These are phyloP conservation scores for Mitragyna speciosa DNA, from an alignment of 257 asterid species.

Conservation along the genomic window DNA sequence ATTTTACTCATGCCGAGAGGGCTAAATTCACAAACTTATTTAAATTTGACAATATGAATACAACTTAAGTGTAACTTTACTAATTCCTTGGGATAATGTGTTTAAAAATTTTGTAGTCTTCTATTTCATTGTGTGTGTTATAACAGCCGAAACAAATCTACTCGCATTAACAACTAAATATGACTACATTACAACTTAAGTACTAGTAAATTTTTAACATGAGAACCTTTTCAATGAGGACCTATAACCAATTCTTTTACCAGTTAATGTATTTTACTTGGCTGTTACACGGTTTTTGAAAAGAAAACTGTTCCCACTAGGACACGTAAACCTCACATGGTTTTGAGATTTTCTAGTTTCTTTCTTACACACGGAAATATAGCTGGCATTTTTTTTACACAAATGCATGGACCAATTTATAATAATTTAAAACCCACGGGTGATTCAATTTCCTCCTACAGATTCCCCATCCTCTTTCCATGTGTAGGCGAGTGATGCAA, in stretches of 20 bases:
- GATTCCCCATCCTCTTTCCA: constrained; percentile 29
- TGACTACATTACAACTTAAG: not conserved
- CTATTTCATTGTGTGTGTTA: not conserved
- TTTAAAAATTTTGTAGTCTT: not conserved
- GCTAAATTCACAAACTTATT: not conserved
- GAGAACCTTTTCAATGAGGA: not conserved
- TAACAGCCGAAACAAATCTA: not conserved
- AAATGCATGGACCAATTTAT: constrained; percentile 29
- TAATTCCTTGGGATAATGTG: too few relatives aligned
- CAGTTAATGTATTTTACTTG: not conserved
- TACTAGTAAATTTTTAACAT: not conserved
- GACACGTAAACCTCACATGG: constrained; percentile 39
- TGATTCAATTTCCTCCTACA: not conserved
- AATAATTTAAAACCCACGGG: constrained; percentile 17
- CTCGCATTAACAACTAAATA: not conserved
- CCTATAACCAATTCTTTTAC: not conserved
- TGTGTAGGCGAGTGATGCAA: constrained; percentile 32
- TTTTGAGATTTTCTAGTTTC: constrained; percentile 16
- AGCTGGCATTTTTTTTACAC: constrained; percentile 41
- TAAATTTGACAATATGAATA: too few relatives aligned
- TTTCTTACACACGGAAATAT: constrained; percentile 22
- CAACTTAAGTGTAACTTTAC: too few relatives aligned
- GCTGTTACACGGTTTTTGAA: not conserved
- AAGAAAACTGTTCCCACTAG: constrained; percentile 21
- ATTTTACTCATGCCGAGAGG: not conserved